Conservation (phyloP, 1,284 basidiomycete species). For the Baeospora myosura region DNA sequence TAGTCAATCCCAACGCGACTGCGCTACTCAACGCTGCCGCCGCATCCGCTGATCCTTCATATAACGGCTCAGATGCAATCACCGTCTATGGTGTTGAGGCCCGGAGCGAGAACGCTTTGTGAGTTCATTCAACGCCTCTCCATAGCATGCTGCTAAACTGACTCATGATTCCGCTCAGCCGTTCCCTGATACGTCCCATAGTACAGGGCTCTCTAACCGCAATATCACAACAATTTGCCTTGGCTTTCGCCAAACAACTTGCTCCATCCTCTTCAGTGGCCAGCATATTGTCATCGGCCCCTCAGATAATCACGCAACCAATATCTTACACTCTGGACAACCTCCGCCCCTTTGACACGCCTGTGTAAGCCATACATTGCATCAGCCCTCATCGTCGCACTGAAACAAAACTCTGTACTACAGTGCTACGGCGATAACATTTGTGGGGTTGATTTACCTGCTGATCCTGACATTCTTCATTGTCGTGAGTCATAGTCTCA, state of each 20-base stretch:
- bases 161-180: conserved; percentile 18
- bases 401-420: too few relatives aligned
- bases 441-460: conserved; percentile 73
- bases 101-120: conserved; percentile 45
- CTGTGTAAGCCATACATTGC: conserved; percentile 35
- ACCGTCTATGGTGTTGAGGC: conserved; percentile 26
- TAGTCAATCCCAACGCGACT: conserved; percentile 16
- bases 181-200: conserved; percentile 25
- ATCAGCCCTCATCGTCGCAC: neutral
- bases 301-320: conserved; percentile 47
- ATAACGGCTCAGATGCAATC: conserved; percentile 29
- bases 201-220: conserved; percentile 20
- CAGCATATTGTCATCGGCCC: conserved; percentile 46
- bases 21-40: conserved; percentile 24
- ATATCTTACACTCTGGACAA: conserved; percentile 49
- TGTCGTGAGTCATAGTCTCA: conserved; percentile 26
- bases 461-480: conserved; percentile 45
- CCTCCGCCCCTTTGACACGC: conserved; percentile 58
- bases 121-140: conserved; percentile 12
- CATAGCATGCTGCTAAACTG: neutral
- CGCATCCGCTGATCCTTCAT: conserved; percentile 21
- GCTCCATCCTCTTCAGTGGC: conserved; percentile 19
- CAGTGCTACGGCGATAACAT: conserved; percentile 60
- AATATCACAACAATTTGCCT: conserved; percentile 26
- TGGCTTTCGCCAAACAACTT: conserved; percentile 29